Percentiles rank a stretch among this genome's conserved stretches.
Evolutionary conservation across 768 basidiomycete genomes (phyloP).

Genomic region (Macrocybe gigantea): DNA sequence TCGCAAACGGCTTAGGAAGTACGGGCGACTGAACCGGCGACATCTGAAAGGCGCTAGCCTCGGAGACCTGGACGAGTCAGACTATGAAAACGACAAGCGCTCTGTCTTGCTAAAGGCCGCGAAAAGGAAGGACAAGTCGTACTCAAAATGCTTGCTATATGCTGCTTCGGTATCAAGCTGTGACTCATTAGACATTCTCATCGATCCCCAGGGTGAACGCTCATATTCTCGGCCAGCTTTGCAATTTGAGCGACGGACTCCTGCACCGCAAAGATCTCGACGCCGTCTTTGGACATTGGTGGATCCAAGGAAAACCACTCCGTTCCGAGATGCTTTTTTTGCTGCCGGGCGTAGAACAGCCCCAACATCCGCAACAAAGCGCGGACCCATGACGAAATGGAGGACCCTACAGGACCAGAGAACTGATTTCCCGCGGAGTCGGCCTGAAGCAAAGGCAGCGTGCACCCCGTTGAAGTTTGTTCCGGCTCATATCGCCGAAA

Average conservation of each 20-base stretch:
- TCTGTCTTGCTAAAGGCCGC: background rate
- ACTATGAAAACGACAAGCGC: background rate
- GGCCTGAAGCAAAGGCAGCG: background rate
- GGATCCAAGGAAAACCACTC: conserved; percentile 26
- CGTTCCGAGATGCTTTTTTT: conserved; percentile 18
- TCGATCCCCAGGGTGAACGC: conserved; percentile 8
- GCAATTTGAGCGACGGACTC: conserved; percentile 14
- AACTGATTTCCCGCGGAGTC: background rate
- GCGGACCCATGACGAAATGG: conserved; percentile 10
- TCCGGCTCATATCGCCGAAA: conserved; percentile 20
- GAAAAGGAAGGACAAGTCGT: conserved; percentile 14
- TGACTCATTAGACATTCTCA: conserved; percentile 20
- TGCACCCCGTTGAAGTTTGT: conserved; percentile 22
- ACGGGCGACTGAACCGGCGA: background rate
- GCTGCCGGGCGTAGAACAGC: background rate
- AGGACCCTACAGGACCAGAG: background rate
- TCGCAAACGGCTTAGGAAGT: too few relatives aligned
- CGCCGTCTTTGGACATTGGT: conserved; percentile 18
- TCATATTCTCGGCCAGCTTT: conserved; percentile 18
- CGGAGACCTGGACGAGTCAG: background rate
- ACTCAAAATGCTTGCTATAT: conserved; percentile 26
- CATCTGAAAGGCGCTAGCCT: background rate
- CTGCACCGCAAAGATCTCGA: conserved; percentile 7
- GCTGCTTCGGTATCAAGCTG: conserved; percentile 29
- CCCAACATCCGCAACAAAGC: background rate